phyloP scores from a whole-genome alignment of 208 protist genomes.

The Wallacemonas sp. region DNA sequence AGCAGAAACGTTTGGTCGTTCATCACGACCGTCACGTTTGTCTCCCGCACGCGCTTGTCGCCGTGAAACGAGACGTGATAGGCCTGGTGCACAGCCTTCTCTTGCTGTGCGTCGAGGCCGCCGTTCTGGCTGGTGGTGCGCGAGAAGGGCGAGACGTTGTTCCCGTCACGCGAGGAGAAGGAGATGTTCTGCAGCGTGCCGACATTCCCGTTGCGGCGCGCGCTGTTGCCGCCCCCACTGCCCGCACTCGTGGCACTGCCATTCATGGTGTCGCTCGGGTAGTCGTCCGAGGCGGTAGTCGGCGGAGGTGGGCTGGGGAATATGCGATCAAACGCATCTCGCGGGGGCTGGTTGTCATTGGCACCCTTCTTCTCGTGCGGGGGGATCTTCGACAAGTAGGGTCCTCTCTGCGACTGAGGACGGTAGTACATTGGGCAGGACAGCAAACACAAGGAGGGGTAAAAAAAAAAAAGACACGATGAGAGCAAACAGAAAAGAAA shows the following conservation, averaged over 20 bases:
- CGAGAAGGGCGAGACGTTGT: conserved; percentile 13
- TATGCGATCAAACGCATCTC: conserved; percentile 1
- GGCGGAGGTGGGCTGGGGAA: conserved; percentile 1
- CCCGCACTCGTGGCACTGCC: neutral
- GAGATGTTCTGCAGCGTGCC: conserved; percentile 5
- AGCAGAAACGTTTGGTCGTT: conserved; percentile 52
- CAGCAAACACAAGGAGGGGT: no score
- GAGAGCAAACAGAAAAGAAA: neutral
- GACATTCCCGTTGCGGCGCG: neutral
- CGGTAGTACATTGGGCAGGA: conserved; percentile 18
- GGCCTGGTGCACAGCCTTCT: conserved; percentile 45
- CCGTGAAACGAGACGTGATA: conserved; percentile 58
- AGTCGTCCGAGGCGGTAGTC: neutral
- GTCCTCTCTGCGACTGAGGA: neutral
- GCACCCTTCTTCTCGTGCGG: neutral
- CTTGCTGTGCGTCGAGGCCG: conserved; percentile 32
- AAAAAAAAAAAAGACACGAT: neutral
- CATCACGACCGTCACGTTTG: conserved; percentile 34
- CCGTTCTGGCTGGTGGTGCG: conserved; percentile 22
- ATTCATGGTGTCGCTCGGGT: neutral
- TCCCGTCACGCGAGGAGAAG: conserved; percentile 1
- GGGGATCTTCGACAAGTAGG: neutral
- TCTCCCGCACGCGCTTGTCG: conserved; percentile 65
- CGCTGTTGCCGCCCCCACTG: neutral
- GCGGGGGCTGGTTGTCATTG: neutral